Evolutionary conservation across 192 early-diverging fungal genomes (phyloP).

Genomic region (Rhizophagus prolifer): DNA sequence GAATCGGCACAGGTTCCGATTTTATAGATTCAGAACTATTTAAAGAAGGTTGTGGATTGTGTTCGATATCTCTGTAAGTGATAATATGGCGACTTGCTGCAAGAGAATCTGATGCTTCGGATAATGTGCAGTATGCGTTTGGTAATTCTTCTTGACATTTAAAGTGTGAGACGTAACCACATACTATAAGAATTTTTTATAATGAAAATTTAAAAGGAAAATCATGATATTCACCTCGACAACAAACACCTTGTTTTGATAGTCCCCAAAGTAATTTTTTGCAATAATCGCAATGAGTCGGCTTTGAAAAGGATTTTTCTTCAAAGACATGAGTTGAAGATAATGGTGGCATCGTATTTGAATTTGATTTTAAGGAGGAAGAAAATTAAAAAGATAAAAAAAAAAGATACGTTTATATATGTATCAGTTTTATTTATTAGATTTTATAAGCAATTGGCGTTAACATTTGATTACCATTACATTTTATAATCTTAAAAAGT

Average conservation of each 20-base stretch:
- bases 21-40: not conserved
- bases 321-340: slow-evolving; percentile 52
- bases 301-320: slow-evolving; percentile 55
- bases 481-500: too few relatives aligned
- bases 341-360: not conserved
- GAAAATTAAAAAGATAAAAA: too few relatives aligned
- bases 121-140: slow-evolving; percentile 21
- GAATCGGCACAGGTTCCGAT: not conserved
- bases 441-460: too few relatives aligned
- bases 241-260: slow-evolving; percentile 62
- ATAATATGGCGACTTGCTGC: not conserved
- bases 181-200: slow-evolving; percentile 26
- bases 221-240: slow-evolving; percentile 43
- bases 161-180: slow-evolving; percentile 49
- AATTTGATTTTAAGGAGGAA: not conserved
- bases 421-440: too few relatives aligned
- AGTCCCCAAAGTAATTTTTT: slow-evolving; percentile 72
- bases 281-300: slow-evolving; percentile 71
- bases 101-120: slow-evolving; percentile 1
- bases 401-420: too few relatives aligned
- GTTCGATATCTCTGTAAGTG: not conserved
- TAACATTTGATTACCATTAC: too few relatives aligned
- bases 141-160: slow-evolving; percentile 40
- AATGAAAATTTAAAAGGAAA: too few relatives aligned
- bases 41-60: too few relatives aligned